Conservation (phyloP, 305 asterid species). For the Solanum aculeatissimum region DNA sequence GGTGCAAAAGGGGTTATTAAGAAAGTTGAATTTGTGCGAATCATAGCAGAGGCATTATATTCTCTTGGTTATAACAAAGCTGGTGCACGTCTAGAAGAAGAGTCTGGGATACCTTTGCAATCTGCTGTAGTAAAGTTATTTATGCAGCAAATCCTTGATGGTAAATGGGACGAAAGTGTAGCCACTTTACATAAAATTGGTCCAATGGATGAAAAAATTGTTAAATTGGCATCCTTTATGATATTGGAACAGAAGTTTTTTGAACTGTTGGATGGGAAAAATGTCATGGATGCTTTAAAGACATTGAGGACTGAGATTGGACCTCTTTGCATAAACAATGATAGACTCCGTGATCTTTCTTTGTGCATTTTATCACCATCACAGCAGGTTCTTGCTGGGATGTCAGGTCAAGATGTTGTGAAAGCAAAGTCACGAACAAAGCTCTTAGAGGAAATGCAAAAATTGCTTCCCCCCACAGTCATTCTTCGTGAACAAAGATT, state of each 20-base stretch:
- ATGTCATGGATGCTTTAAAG: conserved; percentile 17
- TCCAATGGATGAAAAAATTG: conserved; percentile 8
- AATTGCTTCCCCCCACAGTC: conserved; percentile 17
- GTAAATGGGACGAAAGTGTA: conserved; percentile 27
- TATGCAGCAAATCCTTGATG: conserved; percentile 20
- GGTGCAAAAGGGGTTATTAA: conserved; percentile 25
- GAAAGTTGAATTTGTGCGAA: conserved; percentile 24
- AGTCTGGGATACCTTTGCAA: conserved; percentile 25
- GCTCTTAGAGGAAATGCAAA: conserved; percentile 19
- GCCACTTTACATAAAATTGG: conserved; percentile 14
- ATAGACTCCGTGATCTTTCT: conserved; percentile 18
- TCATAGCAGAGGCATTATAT: conserved; percentile 21
- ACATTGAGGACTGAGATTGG: conserved; percentile 20
- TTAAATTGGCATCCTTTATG: conserved; percentile 12
- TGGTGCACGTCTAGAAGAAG: conserved; percentile 24
- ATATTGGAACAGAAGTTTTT: conserved; percentile 26
- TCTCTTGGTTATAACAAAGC: conserved; percentile 26
- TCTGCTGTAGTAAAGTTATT: conserved; percentile 7
- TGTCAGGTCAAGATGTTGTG: not conserved
- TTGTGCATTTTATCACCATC: conserved; percentile 12
- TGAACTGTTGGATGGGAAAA: conserved; percentile 13
- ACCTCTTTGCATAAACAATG: conserved; percentile 11
- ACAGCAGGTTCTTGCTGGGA: not conserved
- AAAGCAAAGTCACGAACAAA: not conserved
- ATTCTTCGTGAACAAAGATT: conserved; percentile 19